Base-by-base conservation (phyloP, 116 monocot genomes). In the Posidonia oceanica region DNA sequence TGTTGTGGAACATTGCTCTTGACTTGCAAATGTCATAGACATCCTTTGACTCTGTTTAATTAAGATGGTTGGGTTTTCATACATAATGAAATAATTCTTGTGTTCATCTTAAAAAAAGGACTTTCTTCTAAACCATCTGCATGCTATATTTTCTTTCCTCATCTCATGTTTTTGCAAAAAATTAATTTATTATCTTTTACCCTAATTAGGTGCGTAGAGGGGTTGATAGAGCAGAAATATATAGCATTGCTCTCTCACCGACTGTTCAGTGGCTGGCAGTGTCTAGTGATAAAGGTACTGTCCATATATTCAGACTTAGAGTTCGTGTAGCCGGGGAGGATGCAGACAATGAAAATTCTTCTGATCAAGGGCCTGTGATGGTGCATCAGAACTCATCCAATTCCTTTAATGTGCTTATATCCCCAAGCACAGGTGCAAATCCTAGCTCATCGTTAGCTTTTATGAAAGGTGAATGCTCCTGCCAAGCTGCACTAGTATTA, bases 231-330 rank as follows among this genome's bases (percentile, higher is more conserved):
- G 94, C 94, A 70, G 91, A 91, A 55, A 88, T 95, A 76, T 95
- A 88, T 62, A 88, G 88, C 74, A 80, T 95, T 68, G 78, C 94
- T 44, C 79, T 95, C 61, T 95, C 94, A 21, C 82, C 87, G 57
- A 91, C 77, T 71, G 79, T 77, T 39, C 82, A 83, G 69, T 95
- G 94, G 94, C 71, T 95, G 75, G 94, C 80, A 54, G 88, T 86
- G 15, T 90, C 88, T 37, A 95, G 94, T 56, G 90, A 90, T 70
- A 94, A 94, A 72, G 94, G 94, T 58, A 94, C 94, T 40, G 84
- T 90, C 22, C 90, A 91, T 79, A 64, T 95, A 65, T 91, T 95
- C 59, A 74, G 80, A 39, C 86, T 91, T 64, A 80, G 84, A 70
- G 91, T 95, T 67, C 84, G 86, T 48, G 67, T 88, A n/a, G 73